These are phyloP conservation scores for Tulasnella sp. DNA, from an alignment of 768 basidiomycete species.

Conservation along the genomic window DNA sequence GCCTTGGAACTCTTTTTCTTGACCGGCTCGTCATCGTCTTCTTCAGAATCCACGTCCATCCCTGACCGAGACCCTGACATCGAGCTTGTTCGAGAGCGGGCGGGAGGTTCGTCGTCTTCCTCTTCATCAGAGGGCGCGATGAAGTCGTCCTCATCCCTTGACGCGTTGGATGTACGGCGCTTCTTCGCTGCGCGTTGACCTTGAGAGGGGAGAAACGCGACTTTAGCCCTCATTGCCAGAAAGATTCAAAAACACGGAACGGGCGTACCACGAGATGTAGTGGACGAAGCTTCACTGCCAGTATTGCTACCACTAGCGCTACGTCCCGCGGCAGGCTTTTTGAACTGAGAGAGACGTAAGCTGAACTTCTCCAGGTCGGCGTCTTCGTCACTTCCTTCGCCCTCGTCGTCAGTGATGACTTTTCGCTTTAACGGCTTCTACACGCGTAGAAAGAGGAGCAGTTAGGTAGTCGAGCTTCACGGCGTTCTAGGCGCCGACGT, in stretches of 20 bases:
- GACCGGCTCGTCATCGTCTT: constrained; percentile 20
- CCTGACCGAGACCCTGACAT: constrained; percentile 6
- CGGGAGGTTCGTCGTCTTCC: background rate
- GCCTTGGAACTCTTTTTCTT: constrained; percentile 21
- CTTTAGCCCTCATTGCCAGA: background rate
- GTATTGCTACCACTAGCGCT: constrained; percentile 53
- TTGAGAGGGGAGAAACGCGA: background rate
- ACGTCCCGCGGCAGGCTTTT: constrained; percentile 37
- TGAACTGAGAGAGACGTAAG: constrained; percentile 21
- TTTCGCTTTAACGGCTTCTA: constrained; percentile 20
- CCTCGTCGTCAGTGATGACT: constrained; percentile 17
- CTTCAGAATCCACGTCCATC: constrained; percentile 28
- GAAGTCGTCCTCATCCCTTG: constrained; percentile 48
- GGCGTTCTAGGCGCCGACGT: background rate
- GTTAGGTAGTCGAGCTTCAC: background rate
- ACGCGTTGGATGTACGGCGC: constrained; percentile 1
- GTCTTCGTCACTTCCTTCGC: constrained; percentile 9
- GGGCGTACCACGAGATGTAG: constrained; percentile 2
- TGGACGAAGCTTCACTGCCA: constrained; percentile 22
- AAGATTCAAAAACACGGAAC: background rate
- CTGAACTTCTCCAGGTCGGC: constrained; percentile 21
- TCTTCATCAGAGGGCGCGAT: constrained; percentile 54
- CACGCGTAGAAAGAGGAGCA: background rate
- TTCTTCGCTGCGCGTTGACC: background rate
- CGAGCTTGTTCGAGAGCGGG: background rate